Evolutionary conservation across 208 protist species (phyloP).

Genomic region (Trypanosoma caninum): DNA sequence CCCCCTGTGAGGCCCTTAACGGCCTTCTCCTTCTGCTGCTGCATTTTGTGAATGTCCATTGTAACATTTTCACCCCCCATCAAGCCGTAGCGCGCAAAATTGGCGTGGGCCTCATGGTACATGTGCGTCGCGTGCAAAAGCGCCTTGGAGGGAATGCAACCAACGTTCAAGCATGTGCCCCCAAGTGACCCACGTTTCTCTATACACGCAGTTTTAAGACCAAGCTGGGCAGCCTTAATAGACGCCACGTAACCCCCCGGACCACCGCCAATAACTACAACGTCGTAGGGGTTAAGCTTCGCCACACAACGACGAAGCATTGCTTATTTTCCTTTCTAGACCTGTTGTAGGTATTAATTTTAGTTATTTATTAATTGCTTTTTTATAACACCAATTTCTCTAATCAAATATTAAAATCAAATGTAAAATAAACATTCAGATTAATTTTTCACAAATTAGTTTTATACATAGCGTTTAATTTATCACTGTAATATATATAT

Average conservation of each 20-base stretch:
- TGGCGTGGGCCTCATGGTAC: constrained; percentile 94
- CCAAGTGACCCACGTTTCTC: constrained; percentile 98
- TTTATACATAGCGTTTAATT: no score
- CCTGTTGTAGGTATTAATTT: constrained; percentile 5
- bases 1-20: constrained; percentile 95
- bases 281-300: constrained; percentile 84
- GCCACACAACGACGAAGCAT: constrained; percentile 67
- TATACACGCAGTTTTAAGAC: constrained; percentile 97
- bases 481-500: no score
- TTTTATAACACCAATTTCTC: no score
- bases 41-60: constrained; percentile 95
- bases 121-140: constrained; percentile 98
- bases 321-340: constrained; percentile 17
- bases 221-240: constrained; percentile 99
- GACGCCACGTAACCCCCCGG: constrained; percentile 99
- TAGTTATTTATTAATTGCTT: neutral
- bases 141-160: constrained; percentile 99
- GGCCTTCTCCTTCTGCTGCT: constrained; percentile 95
- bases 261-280: constrained; percentile 99
- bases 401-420: no score
- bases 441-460: no score
- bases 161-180: constrained; percentile 99
- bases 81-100: constrained; percentile 93
- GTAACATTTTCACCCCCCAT: constrained; percentile 76
- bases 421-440: no score